These are phyloP conservation scores for Kwoniella europaea DNA, from an alignment of 768 basidiomycete species.

Conservation along the genomic window DNA sequence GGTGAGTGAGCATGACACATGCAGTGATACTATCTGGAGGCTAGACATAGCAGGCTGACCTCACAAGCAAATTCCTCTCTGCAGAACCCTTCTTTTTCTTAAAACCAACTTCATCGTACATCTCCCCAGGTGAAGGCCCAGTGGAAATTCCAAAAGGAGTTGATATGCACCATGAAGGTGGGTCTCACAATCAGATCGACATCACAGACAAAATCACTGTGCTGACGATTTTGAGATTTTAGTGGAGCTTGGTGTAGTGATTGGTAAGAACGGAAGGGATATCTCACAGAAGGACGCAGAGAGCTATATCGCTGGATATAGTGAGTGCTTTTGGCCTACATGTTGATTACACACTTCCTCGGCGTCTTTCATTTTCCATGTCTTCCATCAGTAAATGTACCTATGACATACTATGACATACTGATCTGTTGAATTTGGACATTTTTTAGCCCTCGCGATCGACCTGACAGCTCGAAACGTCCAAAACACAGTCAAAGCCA, in stretches of 20 bases:
- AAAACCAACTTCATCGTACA: conserved; percentile 91
- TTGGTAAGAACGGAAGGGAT: conserved; percentile 83
- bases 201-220: too few species aligned
- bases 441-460: conserved; percentile 75
- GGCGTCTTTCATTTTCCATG: too few species aligned
- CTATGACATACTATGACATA: too few species aligned
- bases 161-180: conserved; percentile 89
- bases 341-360: not conserved
- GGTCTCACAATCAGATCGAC: not conserved
- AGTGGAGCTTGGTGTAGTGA: conserved; percentile 97
- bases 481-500: conserved; percentile 89
- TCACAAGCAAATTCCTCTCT: too few species aligned
- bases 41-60: too few species aligned
- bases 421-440: too few species aligned
- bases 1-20: conserved; percentile 13
- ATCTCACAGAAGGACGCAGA: conserved; percentile 75
- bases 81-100: conserved; percentile 96
- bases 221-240: conserved; percentile 43
- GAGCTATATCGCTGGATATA: conserved; percentile 86
- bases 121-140: conserved; percentile 70
- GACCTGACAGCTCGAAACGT: conserved; percentile 97
- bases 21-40: too few species aligned
- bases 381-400: too few species aligned
- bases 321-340: conserved; percentile 60
- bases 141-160: conserved; percentile 86